Conservation (phyloP, 257 asterid genomes). For the Paulownia fortunei region DNA sequence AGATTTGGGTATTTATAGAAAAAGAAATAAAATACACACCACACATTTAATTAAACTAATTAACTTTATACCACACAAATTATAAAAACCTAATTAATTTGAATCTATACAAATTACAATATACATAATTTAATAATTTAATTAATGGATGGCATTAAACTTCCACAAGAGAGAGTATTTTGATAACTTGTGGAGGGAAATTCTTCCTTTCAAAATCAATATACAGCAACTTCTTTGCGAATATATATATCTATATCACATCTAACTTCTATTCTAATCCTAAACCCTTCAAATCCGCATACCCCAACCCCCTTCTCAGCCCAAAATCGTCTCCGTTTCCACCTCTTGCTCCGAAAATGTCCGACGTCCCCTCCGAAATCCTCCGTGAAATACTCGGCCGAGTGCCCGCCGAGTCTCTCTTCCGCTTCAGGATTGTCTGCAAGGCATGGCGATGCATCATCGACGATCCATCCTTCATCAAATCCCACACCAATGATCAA, state of each 20-base stretch:
- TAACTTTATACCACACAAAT: too few relatives aligned
- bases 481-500: not conserved
- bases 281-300: not conserved
- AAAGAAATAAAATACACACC: too few relatives aligned
- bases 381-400: slow-evolving; percentile 6
- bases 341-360: slow-evolving; percentile 18
- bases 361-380: slow-evolving; percentile 6
- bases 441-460: slow-evolving; percentile 22
- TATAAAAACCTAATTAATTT: too few relatives aligned
- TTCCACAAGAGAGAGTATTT: too few relatives aligned
- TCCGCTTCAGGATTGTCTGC: slow-evolving; percentile 15
- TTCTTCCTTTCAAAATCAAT: too few relatives aligned
- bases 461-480: slow-evolving; percentile 19
- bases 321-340: not conserved
- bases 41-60: too few relatives aligned
- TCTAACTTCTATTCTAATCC: not conserved
- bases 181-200: too few relatives aligned
- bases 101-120: too few relatives aligned
- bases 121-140: too few relatives aligned
- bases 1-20: too few relatives aligned
- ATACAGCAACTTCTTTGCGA: not conserved
- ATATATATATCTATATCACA: not conserved
- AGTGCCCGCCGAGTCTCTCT: slow-evolving; percentile 3
- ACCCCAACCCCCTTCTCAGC: not conserved
- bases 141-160: too few relatives aligned